Percentiles rank a stretch among this genome's conserved stretches.
Evolutionary conservation across 2,329 filamentous ascomycete genomes (phyloP).

Genomic region (Diaporthe eres): DNA sequence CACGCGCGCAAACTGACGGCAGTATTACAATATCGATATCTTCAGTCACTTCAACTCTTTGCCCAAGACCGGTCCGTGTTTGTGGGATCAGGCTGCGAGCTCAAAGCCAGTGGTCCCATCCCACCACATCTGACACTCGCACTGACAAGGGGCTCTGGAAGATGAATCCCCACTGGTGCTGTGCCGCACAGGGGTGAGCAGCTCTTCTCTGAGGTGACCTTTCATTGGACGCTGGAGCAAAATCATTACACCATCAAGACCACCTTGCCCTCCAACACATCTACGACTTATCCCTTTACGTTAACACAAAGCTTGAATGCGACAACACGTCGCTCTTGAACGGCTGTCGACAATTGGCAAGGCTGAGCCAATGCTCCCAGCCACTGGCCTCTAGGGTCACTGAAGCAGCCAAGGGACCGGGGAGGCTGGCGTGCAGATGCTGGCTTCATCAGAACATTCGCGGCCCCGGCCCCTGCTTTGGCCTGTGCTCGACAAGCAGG

Average conservation of each 20-base stretch:
- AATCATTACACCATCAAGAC: constrained; percentile 1
- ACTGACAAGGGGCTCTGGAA: constrained; percentile 37
- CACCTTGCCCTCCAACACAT: not conserved
- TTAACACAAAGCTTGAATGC: constrained; percentile 1
- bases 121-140: constrained; percentile 39
- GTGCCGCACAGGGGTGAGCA: constrained; percentile 25
- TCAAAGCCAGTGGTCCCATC: constrained; percentile 32
- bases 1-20: not conserved
- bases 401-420: constrained; percentile 15
- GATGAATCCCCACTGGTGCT: constrained; percentile 33
- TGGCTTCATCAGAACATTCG: constrained; percentile 24
- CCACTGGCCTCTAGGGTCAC: constrained; percentile 26
- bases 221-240: constrained; percentile 10
- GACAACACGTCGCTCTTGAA: not conserved
- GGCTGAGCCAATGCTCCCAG: constrained; percentile 34
- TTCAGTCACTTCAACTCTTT: constrained; percentile 3
- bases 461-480: constrained; percentile 34
- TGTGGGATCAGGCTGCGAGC: constrained; percentile 23
- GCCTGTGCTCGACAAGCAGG: constrained; percentile 21
- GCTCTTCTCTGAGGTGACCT: not conserved
- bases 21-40: not conserved
- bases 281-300: not conserved
- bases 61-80: not conserved
- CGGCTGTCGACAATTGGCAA: constrained; percentile 26
- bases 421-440: constrained; percentile 39